Conservation (phyloP, 2,329 filamentous ascomycete species). For the Aspergillus novofumigatus region DNA sequence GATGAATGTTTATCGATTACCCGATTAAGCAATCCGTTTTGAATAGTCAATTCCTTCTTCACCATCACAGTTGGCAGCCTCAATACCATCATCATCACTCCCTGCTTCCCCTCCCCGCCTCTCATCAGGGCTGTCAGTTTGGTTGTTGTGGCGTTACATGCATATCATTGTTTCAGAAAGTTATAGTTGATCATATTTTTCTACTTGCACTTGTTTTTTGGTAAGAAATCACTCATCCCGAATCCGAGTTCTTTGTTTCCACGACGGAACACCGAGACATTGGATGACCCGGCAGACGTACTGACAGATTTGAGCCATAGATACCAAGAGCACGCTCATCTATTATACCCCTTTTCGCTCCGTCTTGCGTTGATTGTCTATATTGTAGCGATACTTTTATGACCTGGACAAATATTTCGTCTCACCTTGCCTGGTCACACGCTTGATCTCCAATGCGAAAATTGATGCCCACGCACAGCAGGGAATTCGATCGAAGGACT, state of each 20-base stretch:
- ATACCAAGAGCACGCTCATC: constrained; percentile 5
- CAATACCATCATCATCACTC: constrained; percentile 12
- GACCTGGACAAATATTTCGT: constrained; percentile 15
- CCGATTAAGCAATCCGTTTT: constrained; percentile 27
- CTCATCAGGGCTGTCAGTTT: constrained; percentile 12
- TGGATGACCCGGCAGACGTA: background rate
- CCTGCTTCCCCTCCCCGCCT: constrained; percentile 12
- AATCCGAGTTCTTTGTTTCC: background rate
- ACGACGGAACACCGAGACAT: background rate
- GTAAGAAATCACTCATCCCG: constrained; percentile 5
- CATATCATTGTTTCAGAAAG: constrained; percentile 23
- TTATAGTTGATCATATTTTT: constrained; percentile 16
- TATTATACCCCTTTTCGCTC: constrained; percentile 15
- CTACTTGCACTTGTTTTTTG: constrained; percentile 12
- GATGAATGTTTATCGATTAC: constrained; percentile 39
- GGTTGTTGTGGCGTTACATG: constrained; percentile 25
- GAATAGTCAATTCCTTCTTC: constrained; percentile 21
- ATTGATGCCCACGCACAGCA: constrained; percentile 19
- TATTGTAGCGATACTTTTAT: constrained; percentile 16
- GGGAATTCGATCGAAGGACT: background rate
- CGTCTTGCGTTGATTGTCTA: constrained; percentile 9
- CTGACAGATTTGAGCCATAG: constrained; percentile 5
- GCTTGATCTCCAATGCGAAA: constrained; percentile 10
- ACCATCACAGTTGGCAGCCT: constrained; percentile 18
- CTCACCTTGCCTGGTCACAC: constrained; percentile 3